Evolutionary conservation across 768 basidiomycete genomes (phyloP).

Genomic region (Xerocomellus dryophilus): DNA sequence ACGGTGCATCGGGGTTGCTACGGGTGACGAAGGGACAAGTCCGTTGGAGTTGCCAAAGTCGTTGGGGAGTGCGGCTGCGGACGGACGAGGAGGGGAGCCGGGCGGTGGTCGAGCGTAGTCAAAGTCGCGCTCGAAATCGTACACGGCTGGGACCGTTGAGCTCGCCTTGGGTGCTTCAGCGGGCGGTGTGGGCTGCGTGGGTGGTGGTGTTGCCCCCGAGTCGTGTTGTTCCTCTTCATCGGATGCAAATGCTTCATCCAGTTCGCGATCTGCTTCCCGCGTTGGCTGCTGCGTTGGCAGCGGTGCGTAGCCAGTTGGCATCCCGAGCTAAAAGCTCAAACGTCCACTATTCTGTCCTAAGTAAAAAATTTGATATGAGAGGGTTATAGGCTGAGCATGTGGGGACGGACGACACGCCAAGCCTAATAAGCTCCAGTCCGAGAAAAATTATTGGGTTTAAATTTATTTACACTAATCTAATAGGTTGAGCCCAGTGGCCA

Average conservation of each 20-base stretch:
- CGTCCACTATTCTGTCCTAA: background rate
- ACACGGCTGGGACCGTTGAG: conserved; percentile 26
- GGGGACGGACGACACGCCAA: too few species aligned
- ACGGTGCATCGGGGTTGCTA: conserved; percentile 31
- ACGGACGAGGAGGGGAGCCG: conserved; percentile 68
- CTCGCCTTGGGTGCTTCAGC: conserved; percentile 16
- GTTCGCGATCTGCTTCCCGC: conserved; percentile 52
- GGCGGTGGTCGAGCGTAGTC: conserved; percentile 69
- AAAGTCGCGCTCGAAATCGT: conserved; percentile 78
- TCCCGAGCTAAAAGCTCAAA: conserved; percentile 19
- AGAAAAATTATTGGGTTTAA: too few species aligned
- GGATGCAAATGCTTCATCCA: conserved; percentile 73
- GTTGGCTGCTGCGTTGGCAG: conserved; percentile 48
- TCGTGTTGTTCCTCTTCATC: conserved; percentile 42
- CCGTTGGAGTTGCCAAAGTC: conserved; percentile 75
- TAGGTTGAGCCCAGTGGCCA: too few species aligned
- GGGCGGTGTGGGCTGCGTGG: conserved; percentile 28
- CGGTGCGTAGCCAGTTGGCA: conserved; percentile 53
- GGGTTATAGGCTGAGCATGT: too few species aligned
- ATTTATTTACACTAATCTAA: too few species aligned
- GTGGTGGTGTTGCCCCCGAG: conserved; percentile 33
- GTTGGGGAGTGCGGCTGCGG: conserved; percentile 58
- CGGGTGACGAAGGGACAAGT: conserved; percentile 49
- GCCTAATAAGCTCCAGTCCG: too few species aligned
- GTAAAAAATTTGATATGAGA: too few species aligned